A percentile compares a stretch with the other conserved stretches of the same genome.
phyloP scores from a whole-genome alignment of 2,329 filamentous ascomycete genomes.

The Aspergillus brunneoviolaceus region DNA sequence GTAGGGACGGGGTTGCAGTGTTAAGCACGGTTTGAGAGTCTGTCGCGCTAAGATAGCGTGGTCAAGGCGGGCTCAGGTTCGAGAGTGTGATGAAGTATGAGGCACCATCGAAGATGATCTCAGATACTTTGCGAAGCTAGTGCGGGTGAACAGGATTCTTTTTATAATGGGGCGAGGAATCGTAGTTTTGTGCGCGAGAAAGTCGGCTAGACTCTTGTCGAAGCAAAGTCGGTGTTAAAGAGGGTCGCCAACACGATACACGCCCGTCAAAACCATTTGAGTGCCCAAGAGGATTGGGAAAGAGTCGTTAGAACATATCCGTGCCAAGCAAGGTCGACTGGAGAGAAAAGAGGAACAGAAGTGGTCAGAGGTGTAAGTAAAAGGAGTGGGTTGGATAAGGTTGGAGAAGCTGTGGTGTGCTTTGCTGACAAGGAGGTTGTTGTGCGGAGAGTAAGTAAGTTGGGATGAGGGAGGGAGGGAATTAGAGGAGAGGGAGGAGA shows the following conservation, averaged over 20 bases:
- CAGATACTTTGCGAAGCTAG: background rate
- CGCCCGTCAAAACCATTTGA: conserved; percentile 24
- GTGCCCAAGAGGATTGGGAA: conserved; percentile 18
- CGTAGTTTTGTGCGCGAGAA: conserved; percentile 9
- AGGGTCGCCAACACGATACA: conserved; percentile 25
- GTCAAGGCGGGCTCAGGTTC: background rate
- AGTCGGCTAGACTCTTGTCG: conserved; percentile 10
- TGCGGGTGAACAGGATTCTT: background rate
- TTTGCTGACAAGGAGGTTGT: conserved; percentile 34
- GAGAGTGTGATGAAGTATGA: background rate
- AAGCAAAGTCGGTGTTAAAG: conserved; percentile 19
- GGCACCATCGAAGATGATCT: background rate
- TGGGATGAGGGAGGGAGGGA: background rate
- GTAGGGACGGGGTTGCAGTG: background rate
- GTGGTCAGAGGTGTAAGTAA: conserved; percentile 1
- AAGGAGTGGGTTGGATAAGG: background rate
- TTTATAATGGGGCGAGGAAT: conserved; percentile 14
- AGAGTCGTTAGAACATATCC: conserved; percentile 22
- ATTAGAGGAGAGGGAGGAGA: background rate
- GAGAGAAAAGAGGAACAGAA: conserved; percentile 15
- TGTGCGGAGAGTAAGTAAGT: conserved; percentile 24
- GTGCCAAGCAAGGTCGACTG: conserved; percentile 1
- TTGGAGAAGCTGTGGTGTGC: conserved; percentile 19
- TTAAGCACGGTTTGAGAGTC: background rate
- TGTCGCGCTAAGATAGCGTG: background rate